Percentiles rank a stretch among this genome's conserved stretches.
Evolutionary conservation across 169 alveolate genomes (phyloP).

Genomic region (Plasmodium knowlesi): DNA sequence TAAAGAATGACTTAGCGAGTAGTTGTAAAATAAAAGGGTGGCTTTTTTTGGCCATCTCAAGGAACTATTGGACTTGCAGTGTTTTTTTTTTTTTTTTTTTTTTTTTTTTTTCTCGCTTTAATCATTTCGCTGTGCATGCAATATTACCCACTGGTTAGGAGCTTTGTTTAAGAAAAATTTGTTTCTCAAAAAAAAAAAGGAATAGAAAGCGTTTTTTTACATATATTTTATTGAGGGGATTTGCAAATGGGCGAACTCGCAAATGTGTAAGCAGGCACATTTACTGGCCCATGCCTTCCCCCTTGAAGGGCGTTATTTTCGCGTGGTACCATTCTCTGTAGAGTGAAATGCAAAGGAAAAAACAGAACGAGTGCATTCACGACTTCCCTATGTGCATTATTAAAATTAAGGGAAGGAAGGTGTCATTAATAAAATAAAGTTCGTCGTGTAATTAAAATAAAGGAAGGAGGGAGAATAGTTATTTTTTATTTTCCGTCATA

Average conservation of each 20-base stretch:
- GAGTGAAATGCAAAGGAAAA: not conserved
- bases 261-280: not conserved
- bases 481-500: not conserved
- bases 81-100: not conserved
- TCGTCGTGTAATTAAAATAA: not conserved
- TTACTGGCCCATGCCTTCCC: not conserved
- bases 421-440: not conserved
- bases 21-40: not conserved
- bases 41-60: not conserved
- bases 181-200: not conserved
- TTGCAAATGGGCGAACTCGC: not conserved
- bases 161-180: not conserved
- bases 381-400: not conserved
- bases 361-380: not conserved
- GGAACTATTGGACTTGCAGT: not conserved
- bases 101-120: not conserved
- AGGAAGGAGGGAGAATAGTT: not conserved
- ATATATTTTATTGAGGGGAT: not conserved
- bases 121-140: not conserved
- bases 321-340: not conserved
- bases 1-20: not conserved
- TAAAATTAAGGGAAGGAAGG: not conserved
- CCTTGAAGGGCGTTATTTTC: not conserved
- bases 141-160: not conserved
- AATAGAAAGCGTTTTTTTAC: not conserved